Evolutionary conservation across 495 filamentous ascomycete species (phyloP), one percentile per base, ranked within the genome.

Genomic region (Apiosordaria backusii): DNA sequence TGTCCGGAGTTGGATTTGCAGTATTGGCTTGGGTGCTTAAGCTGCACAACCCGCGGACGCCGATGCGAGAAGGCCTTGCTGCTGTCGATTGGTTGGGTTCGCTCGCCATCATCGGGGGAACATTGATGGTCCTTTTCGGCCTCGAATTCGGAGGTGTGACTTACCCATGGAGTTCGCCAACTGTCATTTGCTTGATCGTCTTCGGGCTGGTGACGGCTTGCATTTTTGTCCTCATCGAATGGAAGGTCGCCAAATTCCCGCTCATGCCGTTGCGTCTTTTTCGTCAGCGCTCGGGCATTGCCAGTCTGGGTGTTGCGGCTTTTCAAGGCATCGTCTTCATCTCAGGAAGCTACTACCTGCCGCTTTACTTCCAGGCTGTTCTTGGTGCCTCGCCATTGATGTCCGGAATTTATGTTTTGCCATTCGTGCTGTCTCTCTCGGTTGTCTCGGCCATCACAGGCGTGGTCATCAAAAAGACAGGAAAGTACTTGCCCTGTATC

Each of bases 41-140:
- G 68, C 81, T 96, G 52, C 84, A 95, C 69, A 91, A 89, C 26
- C 90, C 92, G 0, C 86, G 86, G 65, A 93, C 92, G 0, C 85
- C 89, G 0, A 77, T 97, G 35, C 61, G 80, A 2, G 83, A 87
- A 40, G 93, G 93, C 2, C 74, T 96, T 5, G 87, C 85, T 61
- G 87, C 87, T 7, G 88, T 94, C 40, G 91, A 96, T 76, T 93
- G 90, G 90, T 68, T 85, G 9, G 91, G 92, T 3, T 87, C 84
- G 0, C 62, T 91, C 35, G 80, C 86, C 9, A 86, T 94, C 65
- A 82, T 93, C 40, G 88, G 87, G n/a, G 90, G 86, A 10, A 92
- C 90, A 0, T 77, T 95, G 40, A 93, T 96, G 87, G 83, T 96
- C 70, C 83, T 96, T 16, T 86, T 95, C 40, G 92, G 89, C 10